These are phyloP conservation scores for Crithidia expoeki DNA, from an alignment of 208 protist genomes.

Conservation along the genomic window DNA sequence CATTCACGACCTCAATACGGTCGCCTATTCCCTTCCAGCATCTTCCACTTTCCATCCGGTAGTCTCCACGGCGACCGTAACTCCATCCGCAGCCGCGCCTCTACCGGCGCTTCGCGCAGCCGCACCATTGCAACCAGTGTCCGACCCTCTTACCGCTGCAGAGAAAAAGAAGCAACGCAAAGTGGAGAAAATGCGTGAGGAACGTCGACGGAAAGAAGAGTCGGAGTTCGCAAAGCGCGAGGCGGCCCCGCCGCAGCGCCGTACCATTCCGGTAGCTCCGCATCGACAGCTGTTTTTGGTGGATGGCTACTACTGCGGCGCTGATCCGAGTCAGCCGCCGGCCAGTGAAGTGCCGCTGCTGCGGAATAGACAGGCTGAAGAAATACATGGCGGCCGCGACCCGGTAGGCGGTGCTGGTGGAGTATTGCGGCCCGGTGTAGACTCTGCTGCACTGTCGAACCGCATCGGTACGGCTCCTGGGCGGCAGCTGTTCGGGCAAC, in stretches of 20 bases:
- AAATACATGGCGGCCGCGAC: background rate
- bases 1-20: too few species aligned
- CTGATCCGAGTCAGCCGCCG: background rate
- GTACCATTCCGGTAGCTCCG: conserved; percentile 37
- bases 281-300: conserved; percentile 53
- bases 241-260: conserved; percentile 8
- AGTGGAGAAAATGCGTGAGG: background rate
- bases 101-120: background rate
- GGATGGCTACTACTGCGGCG: conserved; percentile 7
- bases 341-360: background rate
- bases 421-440: background rate
- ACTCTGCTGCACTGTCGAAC: conserved; percentile 1
- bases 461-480: conserved; percentile 8
- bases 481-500: background rate
- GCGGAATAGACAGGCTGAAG: background rate
- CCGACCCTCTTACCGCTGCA: background rate
- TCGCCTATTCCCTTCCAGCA: too few species aligned
- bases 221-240: background rate
- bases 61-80: too few species aligned
- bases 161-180: background rate
- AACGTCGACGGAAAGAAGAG: background rate
- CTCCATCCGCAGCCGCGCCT: background rate
- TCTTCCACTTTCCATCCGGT: too few species aligned
- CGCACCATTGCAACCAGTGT: background rate
- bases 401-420: background rate